Base-by-base conservation (phyloP, 352 stramenopile species). In the Halophytophthora batemanensis region DNA sequence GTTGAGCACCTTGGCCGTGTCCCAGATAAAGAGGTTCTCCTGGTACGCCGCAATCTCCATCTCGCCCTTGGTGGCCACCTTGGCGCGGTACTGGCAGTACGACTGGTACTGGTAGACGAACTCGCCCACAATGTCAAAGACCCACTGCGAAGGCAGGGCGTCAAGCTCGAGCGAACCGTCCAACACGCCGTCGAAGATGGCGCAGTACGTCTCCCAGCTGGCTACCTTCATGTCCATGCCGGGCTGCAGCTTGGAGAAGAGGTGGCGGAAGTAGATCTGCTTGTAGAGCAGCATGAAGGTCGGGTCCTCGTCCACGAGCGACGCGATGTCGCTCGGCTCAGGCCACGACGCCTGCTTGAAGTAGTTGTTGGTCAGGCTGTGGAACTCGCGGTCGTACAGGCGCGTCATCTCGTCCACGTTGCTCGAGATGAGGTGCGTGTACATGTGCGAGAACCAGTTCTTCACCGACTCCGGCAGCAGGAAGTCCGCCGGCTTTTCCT, bases 21-120 rank as follows among this genome's bases (percentile, higher is more conserved):
- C 87, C 97, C 97, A 99, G 36, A 97, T 97, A 60, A 95, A 87
- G n/a, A 70, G 53, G 63, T 96, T 81, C 59, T 87, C 68, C 42
- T 79, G 59, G 59, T 86, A 86, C 29, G 71, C 51, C 13, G 60
- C 66, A 42, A 76, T 73, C 58, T 90, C 74, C 22, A 60, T 52
- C 54, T 94, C 76, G 31, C 58, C 61, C 62, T 90, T 89, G 49
- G 71, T 56, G 21, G 64, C 62, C 66, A 88, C 52, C 74, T 95
- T 91, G 29, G 86, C 93, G 42, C 94, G 86, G 69, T 97, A 97
- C 72, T 99, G 95, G 70, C 92, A 98, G 67, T 98, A 99, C 53
- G 90, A 95, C 76, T 99, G 96, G 79, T 98, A 99, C 75, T 99
- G 96, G 75, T 99, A 99, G 1, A 99, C 89, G 61, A 99, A 99